phyloP scores from a whole-genome alignment of 768 basidiomycete genomes.

The Leccinellum luteum region DNA sequence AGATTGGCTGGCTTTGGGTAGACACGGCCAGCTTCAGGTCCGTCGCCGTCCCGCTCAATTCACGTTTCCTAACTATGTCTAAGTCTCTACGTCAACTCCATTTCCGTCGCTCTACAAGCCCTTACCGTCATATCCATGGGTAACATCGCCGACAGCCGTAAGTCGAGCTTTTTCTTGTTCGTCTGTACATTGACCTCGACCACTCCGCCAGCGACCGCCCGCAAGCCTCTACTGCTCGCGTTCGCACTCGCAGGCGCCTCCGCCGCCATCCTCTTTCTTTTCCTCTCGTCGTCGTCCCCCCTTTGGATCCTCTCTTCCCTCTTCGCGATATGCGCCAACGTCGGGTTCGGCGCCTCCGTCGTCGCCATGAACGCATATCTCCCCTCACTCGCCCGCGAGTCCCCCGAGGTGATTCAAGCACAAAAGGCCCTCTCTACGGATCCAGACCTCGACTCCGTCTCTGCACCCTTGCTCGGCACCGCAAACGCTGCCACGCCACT shows the following conservation, averaged over 20 bases:
- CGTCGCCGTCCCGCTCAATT: background rate
- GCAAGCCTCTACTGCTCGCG: conserved; percentile 72
- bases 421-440: conserved; percentile 19
- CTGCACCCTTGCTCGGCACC: conserved; percentile 37
- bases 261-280: conserved; percentile 66
- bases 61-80: background rate
- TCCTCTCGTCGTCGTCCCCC: conserved; percentile 67
- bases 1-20: conserved; percentile 81
- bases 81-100: conserved; percentile 85
- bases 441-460: conserved; percentile 25
- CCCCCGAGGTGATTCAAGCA: conserved; percentile 53
- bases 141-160: conserved; percentile 86
- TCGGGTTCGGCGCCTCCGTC: conserved; percentile 80
- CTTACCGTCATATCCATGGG: conserved; percentile 95
- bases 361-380: conserved; percentile 93
- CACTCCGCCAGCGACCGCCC: conserved; percentile 48
- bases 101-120: conserved; percentile 86
- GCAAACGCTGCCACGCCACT: background rate
- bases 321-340: conserved; percentile 76
- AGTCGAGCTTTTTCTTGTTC: conserved; percentile 25
- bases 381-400: conserved; percentile 64
- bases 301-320: conserved; percentile 69
- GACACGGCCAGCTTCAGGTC: conserved; percentile 93
- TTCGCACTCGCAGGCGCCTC: conserved; percentile 75
- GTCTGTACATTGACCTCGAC: background rate